Evolutionary conservation across 2,329 filamentous ascomycete species (phyloP).

Genomic region (Periconia macrospinosa): DNA sequence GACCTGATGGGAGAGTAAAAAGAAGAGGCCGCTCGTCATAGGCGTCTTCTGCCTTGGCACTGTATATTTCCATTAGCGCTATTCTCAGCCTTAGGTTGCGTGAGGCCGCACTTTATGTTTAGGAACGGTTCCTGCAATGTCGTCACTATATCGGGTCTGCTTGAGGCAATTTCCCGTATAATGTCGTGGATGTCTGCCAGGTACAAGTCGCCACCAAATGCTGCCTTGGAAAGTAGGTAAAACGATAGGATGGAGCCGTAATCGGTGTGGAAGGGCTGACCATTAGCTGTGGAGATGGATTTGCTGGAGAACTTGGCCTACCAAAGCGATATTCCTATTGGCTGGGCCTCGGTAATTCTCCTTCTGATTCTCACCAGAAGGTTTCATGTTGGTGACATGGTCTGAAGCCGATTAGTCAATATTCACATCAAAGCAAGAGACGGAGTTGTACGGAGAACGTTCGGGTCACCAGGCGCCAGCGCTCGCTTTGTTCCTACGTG

Average conservation of each 20-base stretch:
- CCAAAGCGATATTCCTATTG: slow-evolving; percentile 5
- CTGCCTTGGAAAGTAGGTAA: slow-evolving; percentile 4
- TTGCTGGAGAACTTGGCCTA: not conserved
- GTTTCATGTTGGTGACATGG: slow-evolving; percentile 4
- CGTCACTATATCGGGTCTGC: slow-evolving; percentile 3
- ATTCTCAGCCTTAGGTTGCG: not conserved
- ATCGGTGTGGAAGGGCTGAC: slow-evolving; percentile 6
- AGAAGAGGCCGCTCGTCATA: slow-evolving; percentile 7
- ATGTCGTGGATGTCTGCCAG: slow-evolving; percentile 5
- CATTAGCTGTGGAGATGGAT: not conserved
- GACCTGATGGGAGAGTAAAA: slow-evolving; percentile 4
- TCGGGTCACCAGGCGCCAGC: slow-evolving; percentile 3
- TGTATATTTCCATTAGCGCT: not conserved
- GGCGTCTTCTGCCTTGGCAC: slow-evolving; percentile 2
- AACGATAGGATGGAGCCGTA: slow-evolving; percentile 5
- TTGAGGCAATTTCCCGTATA: not conserved
- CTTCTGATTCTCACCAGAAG: not conserved
- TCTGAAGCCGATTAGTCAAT: not conserved
- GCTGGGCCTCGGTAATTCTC: slow-evolving; percentile 4
- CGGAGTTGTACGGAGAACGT: slow-evolving; percentile 1
- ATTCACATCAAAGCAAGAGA: not conserved
- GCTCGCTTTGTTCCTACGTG: slow-evolving; percentile 5
- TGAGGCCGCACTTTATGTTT: not conserved
- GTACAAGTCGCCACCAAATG: slow-evolving; percentile 2
- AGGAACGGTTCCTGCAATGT: slow-evolving; percentile 3